Conservation (phyloP, 345 rosid species). For the Populus ilicifolia region DNA sequence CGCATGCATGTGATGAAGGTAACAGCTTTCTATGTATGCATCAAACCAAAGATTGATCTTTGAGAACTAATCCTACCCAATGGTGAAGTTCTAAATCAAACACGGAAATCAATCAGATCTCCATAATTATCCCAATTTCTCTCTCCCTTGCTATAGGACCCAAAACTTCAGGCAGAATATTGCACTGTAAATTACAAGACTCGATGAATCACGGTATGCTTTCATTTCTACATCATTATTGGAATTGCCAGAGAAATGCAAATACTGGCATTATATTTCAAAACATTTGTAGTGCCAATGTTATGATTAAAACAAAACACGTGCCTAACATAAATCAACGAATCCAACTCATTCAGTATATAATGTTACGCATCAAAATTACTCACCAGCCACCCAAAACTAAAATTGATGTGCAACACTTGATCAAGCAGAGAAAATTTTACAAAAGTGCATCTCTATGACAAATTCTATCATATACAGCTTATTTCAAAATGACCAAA, state of each 20-base stretch:
- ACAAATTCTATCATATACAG: slow-evolving; percentile 25
- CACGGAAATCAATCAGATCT: not conserved
- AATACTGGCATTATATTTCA: not conserved
- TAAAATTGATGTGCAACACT: not conserved
- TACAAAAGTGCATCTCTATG: not conserved
- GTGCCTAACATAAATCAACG: not conserved
- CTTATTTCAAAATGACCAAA: slow-evolving; percentile 9
- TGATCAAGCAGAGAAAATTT: slow-evolving; percentile 2
- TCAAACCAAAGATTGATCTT: no score
- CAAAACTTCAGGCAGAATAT: not conserved
- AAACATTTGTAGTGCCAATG: not conserved
- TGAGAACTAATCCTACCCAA: no score
- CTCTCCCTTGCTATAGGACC: not conserved
- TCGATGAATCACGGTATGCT: not conserved
- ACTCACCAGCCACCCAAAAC: not conserved
- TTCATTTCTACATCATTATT: not conserved
- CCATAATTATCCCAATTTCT: not conserved
- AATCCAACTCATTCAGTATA: not conserved
- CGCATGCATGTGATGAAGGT: not conserved
- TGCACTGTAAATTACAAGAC: not conserved
- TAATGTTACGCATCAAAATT: not conserved
- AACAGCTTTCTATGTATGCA: no score
- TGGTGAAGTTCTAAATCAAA: not conserved
- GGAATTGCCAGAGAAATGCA: not conserved
- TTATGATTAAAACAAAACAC: not conserved